Conservation (phyloP, 2,329 filamentous ascomycete species). For the Metarhizium anisopliae region DNA sequence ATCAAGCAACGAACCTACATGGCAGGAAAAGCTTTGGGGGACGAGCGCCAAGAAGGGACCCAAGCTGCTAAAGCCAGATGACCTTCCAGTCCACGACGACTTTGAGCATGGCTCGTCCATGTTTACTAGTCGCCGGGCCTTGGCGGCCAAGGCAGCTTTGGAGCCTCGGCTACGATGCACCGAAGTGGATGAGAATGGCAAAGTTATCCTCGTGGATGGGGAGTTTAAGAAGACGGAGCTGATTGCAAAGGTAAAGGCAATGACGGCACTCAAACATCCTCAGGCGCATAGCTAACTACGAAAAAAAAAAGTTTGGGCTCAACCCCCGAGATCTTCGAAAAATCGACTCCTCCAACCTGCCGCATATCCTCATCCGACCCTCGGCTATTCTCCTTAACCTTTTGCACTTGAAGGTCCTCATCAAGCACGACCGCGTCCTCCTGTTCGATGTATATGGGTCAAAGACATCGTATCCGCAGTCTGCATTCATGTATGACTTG, state of each 20-base stretch:
- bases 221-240: constrained; percentile 98
- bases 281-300: background rate
- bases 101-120: constrained; percentile 46
- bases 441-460: constrained; percentile 96
- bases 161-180: constrained; percentile 86
- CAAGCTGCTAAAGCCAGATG: constrained; percentile 43
- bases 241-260: constrained; percentile 67
- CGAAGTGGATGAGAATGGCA: constrained; percentile 85
- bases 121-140: constrained; percentile 60
- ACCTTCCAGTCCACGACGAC: constrained; percentile 50
- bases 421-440: constrained; percentile 88
- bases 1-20: constrained; percentile 22
- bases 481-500: constrained; percentile 94
- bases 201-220: constrained; percentile 85
- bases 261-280: background rate
- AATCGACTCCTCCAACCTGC: constrained; percentile 91
- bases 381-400: constrained; percentile 92
- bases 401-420: constrained; percentile 89
- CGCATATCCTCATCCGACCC: constrained; percentile 88
- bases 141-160: constrained; percentile 68
- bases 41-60: constrained; percentile 25
- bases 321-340: constrained; percentile 92
- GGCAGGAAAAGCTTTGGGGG: constrained; percentile 43
- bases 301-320: constrained; percentile 62
- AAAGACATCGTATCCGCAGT: constrained; percentile 89